Base-by-base conservation (phyloP, 306 rosid species). In the peach (Prunus persica) region DNA sequence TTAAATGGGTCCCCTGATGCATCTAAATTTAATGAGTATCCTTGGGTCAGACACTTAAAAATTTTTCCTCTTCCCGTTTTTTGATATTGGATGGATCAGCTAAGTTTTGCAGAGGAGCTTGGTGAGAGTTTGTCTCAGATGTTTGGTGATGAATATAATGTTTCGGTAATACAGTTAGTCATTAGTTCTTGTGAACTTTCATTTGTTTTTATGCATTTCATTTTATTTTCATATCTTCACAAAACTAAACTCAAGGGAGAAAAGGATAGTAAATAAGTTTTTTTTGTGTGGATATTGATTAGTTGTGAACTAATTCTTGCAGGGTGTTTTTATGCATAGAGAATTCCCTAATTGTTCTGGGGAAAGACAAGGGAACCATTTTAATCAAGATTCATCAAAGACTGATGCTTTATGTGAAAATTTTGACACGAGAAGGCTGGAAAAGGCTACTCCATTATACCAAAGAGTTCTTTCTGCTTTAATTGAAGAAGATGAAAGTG, bases 401-500 rank as follows among this genome's bases (percentile, higher is more conserved):
- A 19, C 69, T 60, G 92, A 81, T 72, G 80, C 86, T 83, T 71
- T 80, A 63, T 78, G 76, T 73, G 84, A 82, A 76, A 86, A 74
- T 76, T 74, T 72, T 79, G 91, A 84, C 82, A 51, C 69, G 41
- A 82, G 82, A 84, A 93, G 81, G 82, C 50, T 57, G 52, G 86
- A 89, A 70, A 91, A 84, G 84, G 91, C 72, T 65, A 74, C 84
- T 61, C 91, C 98, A 68, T 73, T 93, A 68, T 93, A 87, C 89
- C 97, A 90, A 79, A 88, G 94, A 82, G 89, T 93, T 79, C 88
- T 93, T 70, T 93, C 94, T 84, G 93, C 98, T 77, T 80, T 93
- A 76, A 90, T 93, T 71, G 93, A 82, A 78, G 98, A 89, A 77
- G 93, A 87, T 63, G 96, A 91, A 78, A 76, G 65, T 83, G 98